A percentile compares a stretch with the other conserved stretches of the same genome.
Evolutionary conservation across 164 flowering plant species (phyloP).

Genomic region (Paratinospora sagittata): DNA sequence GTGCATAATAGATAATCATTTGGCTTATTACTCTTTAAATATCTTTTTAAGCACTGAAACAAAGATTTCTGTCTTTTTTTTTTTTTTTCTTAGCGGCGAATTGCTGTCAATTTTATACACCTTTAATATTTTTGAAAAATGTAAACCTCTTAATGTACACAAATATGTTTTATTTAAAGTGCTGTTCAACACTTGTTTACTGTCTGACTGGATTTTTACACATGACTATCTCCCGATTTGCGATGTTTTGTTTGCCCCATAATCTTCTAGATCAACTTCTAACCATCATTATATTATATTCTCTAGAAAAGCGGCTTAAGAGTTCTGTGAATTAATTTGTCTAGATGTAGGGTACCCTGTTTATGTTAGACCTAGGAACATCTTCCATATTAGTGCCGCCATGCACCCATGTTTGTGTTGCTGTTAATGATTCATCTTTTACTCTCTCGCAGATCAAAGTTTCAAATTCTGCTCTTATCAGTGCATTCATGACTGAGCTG

Average conservation of each 20-base stretch:
- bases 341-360: background rate
- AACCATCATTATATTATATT: no score
- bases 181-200: no score
- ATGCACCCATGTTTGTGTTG: background rate
- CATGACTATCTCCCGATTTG: no score
- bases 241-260: background rate
- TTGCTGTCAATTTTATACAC: no score
- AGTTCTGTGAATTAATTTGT: background rate
- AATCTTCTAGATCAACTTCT: background rate
- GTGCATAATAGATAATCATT: background rate
- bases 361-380: background rate
- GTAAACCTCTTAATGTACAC: no score
- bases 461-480: conserved; percentile 92
- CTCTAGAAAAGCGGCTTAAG: no score
- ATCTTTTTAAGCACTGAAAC: background rate
- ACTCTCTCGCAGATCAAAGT: conserved; percentile 77
- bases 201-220: no score
- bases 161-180: no score
- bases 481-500: conserved; percentile 92
- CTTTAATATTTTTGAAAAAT: no score
- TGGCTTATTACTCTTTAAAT: background rate
- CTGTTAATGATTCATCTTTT: conserved; percentile 12
- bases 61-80: no score
- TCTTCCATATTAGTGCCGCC: background rate
- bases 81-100: no score